Evolutionary conservation across 768 basidiomycete genomes (phyloP), one percentile per base, ranked within the genome.

Genomic region (Gymnopilus dilepis): DNA sequence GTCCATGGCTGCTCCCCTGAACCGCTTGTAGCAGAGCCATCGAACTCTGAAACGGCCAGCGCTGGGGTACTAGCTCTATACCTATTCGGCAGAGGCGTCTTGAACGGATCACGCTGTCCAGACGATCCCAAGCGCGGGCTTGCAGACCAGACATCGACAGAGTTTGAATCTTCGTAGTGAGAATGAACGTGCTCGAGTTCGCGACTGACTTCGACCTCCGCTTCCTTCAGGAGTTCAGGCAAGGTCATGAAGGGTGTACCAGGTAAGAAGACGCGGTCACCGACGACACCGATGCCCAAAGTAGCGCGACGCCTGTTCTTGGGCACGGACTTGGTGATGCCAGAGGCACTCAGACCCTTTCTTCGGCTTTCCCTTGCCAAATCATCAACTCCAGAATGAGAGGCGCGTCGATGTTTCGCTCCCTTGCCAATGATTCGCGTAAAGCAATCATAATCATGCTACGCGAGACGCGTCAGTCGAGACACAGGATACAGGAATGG

Each of bases 361-460:
- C 81, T 74, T 24, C 82, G 70, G 17, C 67, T 69, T 26, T 63
- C 73, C 51, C 70, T 72, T 11, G 71, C 65, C 9, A 77, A 68
- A n/a, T 74, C 74, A 37, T 74, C 77, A 15, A 76, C 65, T 3
- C 72, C 67, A 4, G 70, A 69, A 53, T 74, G 74, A 19, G 76
- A 73, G 2, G 72, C 66, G 41, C 77, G 75, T 15, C 77, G 70
- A 15, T 71, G 65, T 55, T 66, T 66, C 4, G 67, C 55, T 37
- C 58, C 76, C 69, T 70, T 76, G 61, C 76, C 61, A 43, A 69
- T 61, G 30, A 78, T 69, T 57, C 84, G 84, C 26, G 89, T 87
- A 67, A 90, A 86, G 69, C 92, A 91, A 67, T 96, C 94, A 66
- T 93, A 91, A 74, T 95, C 89, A 67, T 96, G 89, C 90, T 94